Base-by-base conservation (phyloP, 805 yeast species). In the Candida loeiensis region DNA sequence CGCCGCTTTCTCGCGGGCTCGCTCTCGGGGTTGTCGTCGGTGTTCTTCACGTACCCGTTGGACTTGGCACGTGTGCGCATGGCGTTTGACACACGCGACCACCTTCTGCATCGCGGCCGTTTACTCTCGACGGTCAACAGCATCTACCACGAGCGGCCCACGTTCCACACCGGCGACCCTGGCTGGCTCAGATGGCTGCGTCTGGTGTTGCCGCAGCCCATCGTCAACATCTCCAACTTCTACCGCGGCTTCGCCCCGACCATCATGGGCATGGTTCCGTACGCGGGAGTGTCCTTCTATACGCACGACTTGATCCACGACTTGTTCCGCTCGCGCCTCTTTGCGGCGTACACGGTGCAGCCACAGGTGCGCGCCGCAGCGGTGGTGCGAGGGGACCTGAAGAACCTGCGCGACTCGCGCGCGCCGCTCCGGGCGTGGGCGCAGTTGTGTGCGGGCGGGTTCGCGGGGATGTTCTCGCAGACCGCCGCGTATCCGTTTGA, bases 401-500 rank as follows among this genome's bases (percentile, higher is more conserved):
- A 56, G 29, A 61, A 51, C 46, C 53, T 68, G 16, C 50, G 68
- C 45, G 53, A 59, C 64, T 55, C 67, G 18, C 65, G 91, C 44
- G 64, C 68, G 14, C 97, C 96, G 1, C 70, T 93, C 39, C 76
- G 71, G 47, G 85, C 88, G 1, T 87, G 95, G 88, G 98, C 98
- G 2, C 97, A 93, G 66, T 71, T 93, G 34, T 55, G 79, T 3
- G 96, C 98, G 4, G 99, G 99, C 41, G 99, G 98, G 1, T 53
- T 85, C n/a, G 95, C 97, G 1, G 99, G 99, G 9, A 77, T 91
- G 82, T 73, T 80, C 26, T 87, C 98, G 2, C 99, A 93, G 61
- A 88, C 97, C 1, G 95, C 98, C 0, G 91, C 96, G 4, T 93
- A 93, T 56, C 99, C 99, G 2, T 84, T 93, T 50, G 99, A 93